Evolutionary conservation across 495 filamentous ascomycete genomes (phyloP).

Genomic region (Tuber calosporum): DNA sequence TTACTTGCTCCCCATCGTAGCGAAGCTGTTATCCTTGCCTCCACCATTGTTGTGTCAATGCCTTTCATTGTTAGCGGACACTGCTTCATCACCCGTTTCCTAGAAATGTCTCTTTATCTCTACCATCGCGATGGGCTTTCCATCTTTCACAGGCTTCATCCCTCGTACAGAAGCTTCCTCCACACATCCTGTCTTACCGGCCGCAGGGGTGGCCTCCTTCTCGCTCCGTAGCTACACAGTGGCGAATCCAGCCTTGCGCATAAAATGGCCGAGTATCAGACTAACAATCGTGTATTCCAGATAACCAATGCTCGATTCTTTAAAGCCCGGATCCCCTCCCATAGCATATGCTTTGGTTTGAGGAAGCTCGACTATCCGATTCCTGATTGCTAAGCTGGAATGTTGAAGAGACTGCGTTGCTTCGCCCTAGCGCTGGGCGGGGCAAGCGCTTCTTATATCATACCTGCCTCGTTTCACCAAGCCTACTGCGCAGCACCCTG

Average conservation of each 20-base stretch:
- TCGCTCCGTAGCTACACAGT: slow-evolving; percentile 11
- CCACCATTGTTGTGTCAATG: not conserved
- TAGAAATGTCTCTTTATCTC: slow-evolving; percentile 20
- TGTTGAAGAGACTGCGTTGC: not conserved
- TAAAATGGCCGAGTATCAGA: slow-evolving; percentile 20
- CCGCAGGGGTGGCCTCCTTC: slow-evolving; percentile 18
- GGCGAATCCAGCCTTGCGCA: slow-evolving; percentile 6
- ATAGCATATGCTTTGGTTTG: slow-evolving; percentile 20
- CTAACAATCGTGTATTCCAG: slow-evolving; percentile 6
- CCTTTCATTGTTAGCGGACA: slow-evolving; percentile 7
- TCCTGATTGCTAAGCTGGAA: not conserved
- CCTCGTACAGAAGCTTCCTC: slow-evolving; percentile 7
- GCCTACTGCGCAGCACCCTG: not conserved
- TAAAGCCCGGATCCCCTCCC: slow-evolving; percentile 15
- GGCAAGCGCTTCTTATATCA: not conserved
- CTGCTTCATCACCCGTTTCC: slow-evolving; percentile 15
- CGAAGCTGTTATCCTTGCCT: slow-evolving; percentile 19
- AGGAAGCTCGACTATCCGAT: slow-evolving; percentile 14
- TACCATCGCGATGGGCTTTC: slow-evolving; percentile 12
- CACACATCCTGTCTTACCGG: slow-evolving; percentile 5
- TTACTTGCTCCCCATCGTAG: slow-evolving; percentile 7
- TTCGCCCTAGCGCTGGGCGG: not conserved
- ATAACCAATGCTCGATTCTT: slow-evolving; percentile 21
- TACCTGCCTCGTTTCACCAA: not conserved
- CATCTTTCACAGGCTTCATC: slow-evolving; percentile 9